These are phyloP conservation scores for Moniliella sp. DNA, from an alignment of 1,284 basidiomycete genomes.

Conservation along the genomic window DNA sequence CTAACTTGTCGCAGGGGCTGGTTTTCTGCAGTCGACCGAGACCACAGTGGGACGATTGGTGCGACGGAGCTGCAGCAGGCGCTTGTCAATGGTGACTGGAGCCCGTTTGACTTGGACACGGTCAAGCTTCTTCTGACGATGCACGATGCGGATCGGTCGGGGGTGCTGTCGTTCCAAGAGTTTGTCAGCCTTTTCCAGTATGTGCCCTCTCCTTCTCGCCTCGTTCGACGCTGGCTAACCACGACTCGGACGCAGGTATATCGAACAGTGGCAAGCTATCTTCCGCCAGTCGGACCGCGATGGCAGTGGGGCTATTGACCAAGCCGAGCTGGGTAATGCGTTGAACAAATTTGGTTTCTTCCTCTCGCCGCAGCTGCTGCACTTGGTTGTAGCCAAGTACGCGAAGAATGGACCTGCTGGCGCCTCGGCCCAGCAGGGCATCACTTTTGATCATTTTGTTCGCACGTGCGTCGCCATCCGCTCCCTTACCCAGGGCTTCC, in stretches of 20 bases:
- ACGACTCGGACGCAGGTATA: conserved; percentile 10
- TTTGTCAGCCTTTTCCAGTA: neutral
- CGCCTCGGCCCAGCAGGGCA: too few species aligned
- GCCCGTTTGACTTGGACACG: conserved; percentile 14
- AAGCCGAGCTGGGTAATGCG: conserved; percentile 56
- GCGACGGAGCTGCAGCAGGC: conserved; percentile 16
- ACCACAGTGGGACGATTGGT: conserved; percentile 15
- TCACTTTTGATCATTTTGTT: conserved; percentile 9
- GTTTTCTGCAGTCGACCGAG: conserved; percentile 21
- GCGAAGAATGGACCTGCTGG: too few species aligned
- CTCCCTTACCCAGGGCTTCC: conserved; percentile 18
- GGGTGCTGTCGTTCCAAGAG: conserved; percentile 23
- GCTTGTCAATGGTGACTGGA: conserved; percentile 24
- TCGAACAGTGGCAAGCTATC: conserved; percentile 22
- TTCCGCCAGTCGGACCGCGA: conserved; percentile 56
- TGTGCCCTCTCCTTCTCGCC: neutral
- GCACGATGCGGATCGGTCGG: conserved; percentile 18
- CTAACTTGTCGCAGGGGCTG: conserved; percentile 19
- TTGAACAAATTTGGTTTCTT: conserved; percentile 16
- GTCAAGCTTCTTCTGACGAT: conserved; percentile 24
- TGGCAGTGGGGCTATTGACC: conserved; percentile 88
- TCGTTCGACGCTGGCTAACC: conserved; percentile 1
- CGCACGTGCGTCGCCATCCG: conserved; percentile 18
- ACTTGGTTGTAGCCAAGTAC: conserved; percentile 15
- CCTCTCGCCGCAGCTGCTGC: conserved; percentile 14